Evolutionary conservation across 2,329 filamentous ascomycete species (phyloP), one percentile per base, ranked within the genome.

Genomic region (Cladosporium sp.): DNA sequence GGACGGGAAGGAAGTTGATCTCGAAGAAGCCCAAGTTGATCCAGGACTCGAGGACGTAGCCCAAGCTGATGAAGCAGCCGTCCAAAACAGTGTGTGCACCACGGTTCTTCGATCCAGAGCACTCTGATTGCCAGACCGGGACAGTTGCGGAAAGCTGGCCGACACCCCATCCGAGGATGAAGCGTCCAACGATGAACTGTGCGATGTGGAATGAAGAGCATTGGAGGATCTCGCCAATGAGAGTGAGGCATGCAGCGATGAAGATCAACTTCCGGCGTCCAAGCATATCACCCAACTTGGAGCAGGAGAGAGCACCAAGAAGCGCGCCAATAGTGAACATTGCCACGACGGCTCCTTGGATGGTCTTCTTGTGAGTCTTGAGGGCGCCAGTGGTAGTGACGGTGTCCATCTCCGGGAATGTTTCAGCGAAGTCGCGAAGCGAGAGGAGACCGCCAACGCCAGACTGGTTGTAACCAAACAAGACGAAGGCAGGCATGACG

Each of bases 401-500:
- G 0, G 82, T 84, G 71, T 85, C 78, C 69, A 85, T 83, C 60
- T 78, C 70, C 1, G 83, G 83, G 68, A 85, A 84, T 65, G 79
- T 77, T 65, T 79, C 73, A 53, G 77, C 75, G 77, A 77, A 80
- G 66, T 76, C 76, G 10, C 69, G 65, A 1, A 78, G 72, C 64
- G 80, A 75, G 66, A 81, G 70, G n/a, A 84, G 75, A 16, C 82
- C 81, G 53, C 82, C 82, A n/a, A 81, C 77, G 56, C 80, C 81
- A 58, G 80, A 80, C 70, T 84, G 81, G 70, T 85, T 84, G 76
- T 84, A 85, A 61, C 83, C 83, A 68, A 82, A 84, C 57, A 82
- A 75, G 63, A 83, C 78, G 66, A 83, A 83, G 21, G 78, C 72
- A 7, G 78, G 78, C 54, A 76, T 65, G 63, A 79, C 77, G 43